These are phyloP conservation scores for Cercospora brassicicola DNA, from an alignment of 2,329 filamentous ascomycete genomes.

Conservation along the genomic window DNA sequence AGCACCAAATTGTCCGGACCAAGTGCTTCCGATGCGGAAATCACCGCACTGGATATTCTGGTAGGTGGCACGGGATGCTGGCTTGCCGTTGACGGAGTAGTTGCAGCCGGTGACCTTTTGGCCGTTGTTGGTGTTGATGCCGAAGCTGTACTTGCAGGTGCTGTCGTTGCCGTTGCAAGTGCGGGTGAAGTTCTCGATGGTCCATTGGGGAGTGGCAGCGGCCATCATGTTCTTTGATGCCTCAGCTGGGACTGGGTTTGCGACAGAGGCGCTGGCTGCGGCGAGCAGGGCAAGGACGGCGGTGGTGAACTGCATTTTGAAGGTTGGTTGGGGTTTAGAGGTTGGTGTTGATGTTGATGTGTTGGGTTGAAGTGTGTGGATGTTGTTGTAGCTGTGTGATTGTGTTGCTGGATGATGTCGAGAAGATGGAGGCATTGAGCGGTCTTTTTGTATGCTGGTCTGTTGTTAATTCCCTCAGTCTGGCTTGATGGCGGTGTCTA, in stretches of 20 bases:
- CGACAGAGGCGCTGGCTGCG: slow-evolving; percentile 21
- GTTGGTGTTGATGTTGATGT: slow-evolving; percentile 1
- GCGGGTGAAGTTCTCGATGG: slow-evolving; percentile 28
- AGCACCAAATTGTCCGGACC: slow-evolving; percentile 26
- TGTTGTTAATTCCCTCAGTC: not conserved
- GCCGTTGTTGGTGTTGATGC: slow-evolving; percentile 27
- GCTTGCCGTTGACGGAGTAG: slow-evolving; percentile 24
- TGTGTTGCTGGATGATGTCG: slow-evolving; percentile 5
- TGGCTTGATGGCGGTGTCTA: not conserved
- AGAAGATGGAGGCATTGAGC: not conserved
- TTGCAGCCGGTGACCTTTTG: slow-evolving; percentile 17
- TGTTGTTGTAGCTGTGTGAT: not conserved
- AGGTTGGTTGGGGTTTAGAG: slow-evolving; percentile 2
- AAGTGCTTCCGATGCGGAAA: slow-evolving; percentile 24
- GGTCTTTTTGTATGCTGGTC: not conserved
- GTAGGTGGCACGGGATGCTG: slow-evolving; percentile 23
- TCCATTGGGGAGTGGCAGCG: slow-evolving; percentile 22
- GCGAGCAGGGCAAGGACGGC: slow-evolving; percentile 21
- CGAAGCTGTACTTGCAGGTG: slow-evolving; percentile 24
- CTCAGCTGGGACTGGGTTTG: slow-evolving; percentile 15
- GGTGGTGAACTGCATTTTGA: slow-evolving; percentile 29
- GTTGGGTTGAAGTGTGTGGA: not conserved
- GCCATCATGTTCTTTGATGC: slow-evolving; percentile 21
- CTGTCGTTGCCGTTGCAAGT: slow-evolving; percentile 19
- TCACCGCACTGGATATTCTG: slow-evolving; percentile 23